Evolutionary conservation across 495 filamentous ascomycete species (phyloP).

Genomic region (Tuber aestivum): DNA sequence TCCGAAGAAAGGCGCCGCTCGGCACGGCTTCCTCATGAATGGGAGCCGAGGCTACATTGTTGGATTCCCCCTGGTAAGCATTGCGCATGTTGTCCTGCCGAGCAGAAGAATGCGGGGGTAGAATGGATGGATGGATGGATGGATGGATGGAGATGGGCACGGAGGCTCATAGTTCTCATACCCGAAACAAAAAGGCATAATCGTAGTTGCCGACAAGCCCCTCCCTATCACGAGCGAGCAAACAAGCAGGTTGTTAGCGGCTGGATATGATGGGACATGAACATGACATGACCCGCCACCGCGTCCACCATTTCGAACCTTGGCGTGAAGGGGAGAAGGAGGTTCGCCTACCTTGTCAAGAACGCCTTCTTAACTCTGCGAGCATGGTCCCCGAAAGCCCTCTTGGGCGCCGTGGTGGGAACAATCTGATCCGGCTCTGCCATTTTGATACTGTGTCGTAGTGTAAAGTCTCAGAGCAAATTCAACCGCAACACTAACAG

Average conservation of each 20-base stretch:
- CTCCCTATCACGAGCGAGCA: slow-evolving; percentile 43
- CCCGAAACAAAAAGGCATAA: slow-evolving; percentile 58
- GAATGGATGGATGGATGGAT: neutral
- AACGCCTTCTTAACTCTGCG: slow-evolving; percentile 46
- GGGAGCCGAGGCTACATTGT: slow-evolving; percentile 73
- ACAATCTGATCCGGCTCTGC: slow-evolving; percentile 50
- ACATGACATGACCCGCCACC: neutral
- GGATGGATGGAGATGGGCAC: neutral
- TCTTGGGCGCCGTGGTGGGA: slow-evolving; percentile 47
- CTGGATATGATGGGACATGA: neutral
- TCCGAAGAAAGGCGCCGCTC: slow-evolving; percentile 76
- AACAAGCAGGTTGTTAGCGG: slow-evolving; percentile 10
- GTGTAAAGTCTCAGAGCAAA: neutral
- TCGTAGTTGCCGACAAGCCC: slow-evolving; percentile 81
- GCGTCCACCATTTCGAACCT: neutral
- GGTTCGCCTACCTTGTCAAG: slow-evolving; percentile 49
- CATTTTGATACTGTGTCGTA: slow-evolving; percentile 12
- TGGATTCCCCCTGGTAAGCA: slow-evolving; percentile 40
- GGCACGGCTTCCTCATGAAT: slow-evolving; percentile 63
- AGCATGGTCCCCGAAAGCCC: slow-evolving; percentile 44
- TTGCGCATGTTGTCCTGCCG: neutral
- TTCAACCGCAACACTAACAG: neutral
- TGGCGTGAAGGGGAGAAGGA: neutral
- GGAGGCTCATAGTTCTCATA: slow-evolving; percentile 8
- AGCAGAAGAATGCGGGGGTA: neutral